Base-by-base conservation (phyloP, 148 eudicot genomes). In the Pouteria glomerata region DNA sequence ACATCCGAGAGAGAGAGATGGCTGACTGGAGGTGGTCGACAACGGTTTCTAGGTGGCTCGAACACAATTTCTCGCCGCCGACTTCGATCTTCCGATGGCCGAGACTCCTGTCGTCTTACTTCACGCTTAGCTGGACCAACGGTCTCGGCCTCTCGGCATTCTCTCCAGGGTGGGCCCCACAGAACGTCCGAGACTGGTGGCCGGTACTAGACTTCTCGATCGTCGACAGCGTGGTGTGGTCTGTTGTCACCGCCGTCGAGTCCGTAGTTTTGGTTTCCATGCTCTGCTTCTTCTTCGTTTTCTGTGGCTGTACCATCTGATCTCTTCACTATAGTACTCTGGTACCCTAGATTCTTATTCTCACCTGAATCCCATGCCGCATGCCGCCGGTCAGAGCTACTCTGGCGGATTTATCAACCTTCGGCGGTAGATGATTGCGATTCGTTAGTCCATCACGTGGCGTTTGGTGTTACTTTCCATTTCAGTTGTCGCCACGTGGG, bases 261-360 rank as follows among this genome's bases (percentile, higher is more conserved):
- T 81, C 84, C 35, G 78, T 81, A 12, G 78, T 75, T 30, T 48
- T 81, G 29, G 81, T 81, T 52, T 73, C 81, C 31, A 64, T 74
- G 72, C 76, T 81, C 70, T 74, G 78, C 73, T 73, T 74, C 69
- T 81, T 77, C 78, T 73, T 57, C 84, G 75, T 81, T 29, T 74
- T 81, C 75, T 81, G 84, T 33, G 84, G 84, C 33, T 81, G 84
- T 26, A 81, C 84, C 19, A 29, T 81, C 50, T 81, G 72, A 77
- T 27, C 35, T 50, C 45, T 14, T 62, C 27, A n/a, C 12, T 10
- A 56, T 13, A 7, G 5, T 6, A 18, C 15, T 15, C 23, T 3
- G 5, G 16, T 8, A 31, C 3, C 39, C n/a, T n/a, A 29, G 56
- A 33, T 12, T n/a, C 42, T 8, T 7, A 58, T 68, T 19, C 12